Evolutionary conservation across 2,329 filamentous ascomycete species (phyloP).

Genomic region (Myriosclerotinia curreyana): DNA sequence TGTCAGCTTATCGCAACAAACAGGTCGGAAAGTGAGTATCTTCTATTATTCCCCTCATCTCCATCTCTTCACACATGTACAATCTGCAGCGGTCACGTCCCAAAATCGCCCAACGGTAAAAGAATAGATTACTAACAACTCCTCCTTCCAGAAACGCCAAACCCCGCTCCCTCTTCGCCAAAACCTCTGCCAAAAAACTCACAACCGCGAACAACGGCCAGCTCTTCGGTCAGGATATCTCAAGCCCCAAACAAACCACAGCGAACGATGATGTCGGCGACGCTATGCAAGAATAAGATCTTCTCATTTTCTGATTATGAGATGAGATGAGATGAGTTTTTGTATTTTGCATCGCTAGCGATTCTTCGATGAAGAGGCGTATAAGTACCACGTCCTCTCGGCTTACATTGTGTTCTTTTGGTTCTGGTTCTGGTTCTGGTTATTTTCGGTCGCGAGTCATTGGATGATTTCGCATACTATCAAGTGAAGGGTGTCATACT

Average conservation of each 20-base stretch:
- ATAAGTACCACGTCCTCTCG: slow-evolving; percentile 19
- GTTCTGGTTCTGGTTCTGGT: slow-evolving; percentile 9
- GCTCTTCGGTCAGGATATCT: slow-evolving; percentile 32
- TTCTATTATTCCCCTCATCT: slow-evolving; percentile 28
- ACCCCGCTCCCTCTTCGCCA: slow-evolving; percentile 66
- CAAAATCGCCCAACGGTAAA: not conserved
- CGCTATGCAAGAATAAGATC: slow-evolving; percentile 19
- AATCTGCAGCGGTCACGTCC: not conserved
- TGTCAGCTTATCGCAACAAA: slow-evolving; percentile 76
- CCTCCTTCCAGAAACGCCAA: slow-evolving; percentile 50
- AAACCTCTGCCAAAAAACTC: slow-evolving; percentile 62
- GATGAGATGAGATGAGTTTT: slow-evolving; percentile 5
- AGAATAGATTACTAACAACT: slow-evolving; percentile 27
- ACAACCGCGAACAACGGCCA: slow-evolving; percentile 21
- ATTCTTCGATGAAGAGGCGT: slow-evolving; percentile 12
- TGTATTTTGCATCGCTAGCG: slow-evolving; percentile 1
- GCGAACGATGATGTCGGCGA: not conserved
- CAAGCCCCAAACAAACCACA: slow-evolving; percentile 3
- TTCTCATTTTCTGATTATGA: not conserved
- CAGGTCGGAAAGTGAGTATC: slow-evolving; percentile 68
- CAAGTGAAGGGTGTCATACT: slow-evolving; percentile 18
- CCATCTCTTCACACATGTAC: not conserved
- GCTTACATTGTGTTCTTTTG: not conserved
- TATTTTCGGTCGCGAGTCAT: slow-evolving; percentile 10
- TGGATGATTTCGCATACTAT: slow-evolving; percentile 11